phyloP scores from a whole-genome alignment of 345 rosid genomes.

The Camelina sativa region DNA sequence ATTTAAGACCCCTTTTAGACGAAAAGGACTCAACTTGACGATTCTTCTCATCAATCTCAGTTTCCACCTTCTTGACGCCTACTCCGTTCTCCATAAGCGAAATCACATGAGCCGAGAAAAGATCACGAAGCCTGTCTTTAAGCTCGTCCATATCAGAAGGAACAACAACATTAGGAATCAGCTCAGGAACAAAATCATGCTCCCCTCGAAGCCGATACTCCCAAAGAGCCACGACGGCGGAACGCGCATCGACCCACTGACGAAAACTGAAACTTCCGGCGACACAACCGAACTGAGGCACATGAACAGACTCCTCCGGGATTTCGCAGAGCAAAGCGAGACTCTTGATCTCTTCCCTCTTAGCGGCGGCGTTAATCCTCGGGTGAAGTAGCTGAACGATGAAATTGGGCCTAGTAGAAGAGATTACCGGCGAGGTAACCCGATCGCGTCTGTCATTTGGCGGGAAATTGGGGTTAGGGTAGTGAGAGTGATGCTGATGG shows the following conservation, averaged over 20 bases:
- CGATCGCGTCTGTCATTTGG: conserved; percentile 38
- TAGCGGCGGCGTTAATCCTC: neutral
- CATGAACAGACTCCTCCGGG: conserved; percentile 14
- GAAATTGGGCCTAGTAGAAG: conserved; percentile 34
- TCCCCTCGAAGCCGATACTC: conserved; percentile 49
- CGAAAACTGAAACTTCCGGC: conserved; percentile 48
- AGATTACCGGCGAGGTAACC: conserved; percentile 12
- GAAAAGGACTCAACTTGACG: conserved; percentile 37
- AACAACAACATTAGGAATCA: conserved; percentile 44
- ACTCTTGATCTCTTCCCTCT: conserved; percentile 13
- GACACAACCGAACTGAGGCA: conserved; percentile 21
- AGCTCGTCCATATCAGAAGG: conserved; percentile 56
- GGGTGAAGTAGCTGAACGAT: conserved; percentile 41
- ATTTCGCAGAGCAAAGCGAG: conserved; percentile 34
- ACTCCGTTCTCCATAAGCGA: conserved; percentile 52
- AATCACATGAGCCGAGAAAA: conserved; percentile 49
- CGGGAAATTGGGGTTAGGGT: conserved; percentile 39
- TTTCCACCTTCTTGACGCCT: conserved; percentile 46
- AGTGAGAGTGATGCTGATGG: conserved; percentile 26
- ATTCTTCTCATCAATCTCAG: conserved; percentile 36
- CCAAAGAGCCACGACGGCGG: conserved; percentile 51
- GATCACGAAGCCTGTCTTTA: conserved; percentile 40
- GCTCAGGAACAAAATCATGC: conserved; percentile 41
- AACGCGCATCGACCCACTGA: conserved; percentile 56
- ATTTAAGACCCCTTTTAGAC: neutral